These are phyloP conservation scores for Setaria italica DNA, from an alignment of 202 grass and related monocot species.

Conservation along the genomic window DNA sequence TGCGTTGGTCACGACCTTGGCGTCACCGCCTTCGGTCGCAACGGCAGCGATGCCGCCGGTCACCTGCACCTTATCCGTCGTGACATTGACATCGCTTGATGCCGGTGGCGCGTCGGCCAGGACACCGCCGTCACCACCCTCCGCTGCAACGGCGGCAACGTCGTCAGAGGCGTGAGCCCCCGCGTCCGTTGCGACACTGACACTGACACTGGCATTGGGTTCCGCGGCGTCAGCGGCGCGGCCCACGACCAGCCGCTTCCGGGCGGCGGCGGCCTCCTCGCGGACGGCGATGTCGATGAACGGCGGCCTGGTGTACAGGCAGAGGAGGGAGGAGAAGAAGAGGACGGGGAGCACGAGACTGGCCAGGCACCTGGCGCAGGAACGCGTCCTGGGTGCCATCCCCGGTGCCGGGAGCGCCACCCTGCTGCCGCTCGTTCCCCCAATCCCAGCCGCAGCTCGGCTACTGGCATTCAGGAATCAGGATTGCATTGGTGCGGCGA, in stretches of 20 bases:
- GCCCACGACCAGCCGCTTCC: neutral
- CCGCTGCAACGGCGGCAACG: neutral
- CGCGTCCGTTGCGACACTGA: neutral
- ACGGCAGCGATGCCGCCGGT: neutral
- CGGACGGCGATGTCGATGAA: constrained; percentile 14
- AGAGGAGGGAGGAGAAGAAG: constrained; percentile 51
- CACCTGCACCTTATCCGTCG: neutral
- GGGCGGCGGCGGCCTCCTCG: constrained; percentile 23
- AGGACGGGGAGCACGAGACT: constrained; percentile 37
- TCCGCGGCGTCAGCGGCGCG: no score
- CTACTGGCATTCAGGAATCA: neutral
- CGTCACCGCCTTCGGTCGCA: neutral
- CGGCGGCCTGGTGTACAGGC: constrained; percentile 37
- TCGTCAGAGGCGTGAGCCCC: neutral
- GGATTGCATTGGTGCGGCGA: neutral
- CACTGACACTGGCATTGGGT: neutral
- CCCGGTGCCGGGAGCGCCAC: neutral
- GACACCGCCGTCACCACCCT: neutral
- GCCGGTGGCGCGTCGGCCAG: neutral
- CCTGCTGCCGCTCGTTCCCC: neutral
- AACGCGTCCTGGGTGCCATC: neutral
- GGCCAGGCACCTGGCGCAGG: neutral
- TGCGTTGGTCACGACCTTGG: neutral
- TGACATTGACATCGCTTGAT: neutral
- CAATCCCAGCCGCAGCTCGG: neutral